phyloP scores from a whole-genome alignment of 2,329 filamentous ascomycete genomes.

The Fusarium goolgardi region DNA sequence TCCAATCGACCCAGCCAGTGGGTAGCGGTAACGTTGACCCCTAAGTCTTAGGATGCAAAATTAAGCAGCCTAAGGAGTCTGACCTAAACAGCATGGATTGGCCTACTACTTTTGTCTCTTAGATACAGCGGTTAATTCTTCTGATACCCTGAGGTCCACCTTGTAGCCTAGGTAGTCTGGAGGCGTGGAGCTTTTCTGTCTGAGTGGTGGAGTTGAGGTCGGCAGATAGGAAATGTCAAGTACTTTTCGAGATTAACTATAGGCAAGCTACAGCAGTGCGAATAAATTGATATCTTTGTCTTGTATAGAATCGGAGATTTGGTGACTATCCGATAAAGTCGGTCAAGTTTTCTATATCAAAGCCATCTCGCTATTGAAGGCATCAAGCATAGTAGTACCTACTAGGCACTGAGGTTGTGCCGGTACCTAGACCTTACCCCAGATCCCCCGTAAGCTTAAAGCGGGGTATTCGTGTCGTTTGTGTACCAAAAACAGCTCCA shows the following conservation, averaged over 20 bases:
- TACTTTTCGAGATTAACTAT: neutral
- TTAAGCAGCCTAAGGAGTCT: too few species aligned
- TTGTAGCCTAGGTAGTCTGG: neutral
- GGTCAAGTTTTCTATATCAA: neutral
- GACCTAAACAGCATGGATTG: too few species aligned
- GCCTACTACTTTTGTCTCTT: too few species aligned
- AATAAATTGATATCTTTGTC: neutral
- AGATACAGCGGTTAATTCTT: too few species aligned
- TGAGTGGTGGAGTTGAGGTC: neutral
- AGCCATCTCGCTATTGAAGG: constrained; percentile 1
- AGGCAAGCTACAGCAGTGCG: neutral
- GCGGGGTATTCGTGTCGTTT: constrained; percentile 2
- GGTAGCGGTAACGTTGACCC: too few species aligned
- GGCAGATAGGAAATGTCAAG: neutral
- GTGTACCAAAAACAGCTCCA: constrained; percentile 12
- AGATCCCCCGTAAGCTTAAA: constrained; percentile 37
- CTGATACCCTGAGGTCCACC: neutral
- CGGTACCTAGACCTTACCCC: constrained; percentile 39
- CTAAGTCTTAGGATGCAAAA: too few species aligned
- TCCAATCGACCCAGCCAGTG: neutral
- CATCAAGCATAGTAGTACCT: neutral
- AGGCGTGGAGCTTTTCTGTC: neutral
- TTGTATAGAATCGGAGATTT: neutral
- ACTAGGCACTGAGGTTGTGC: neutral
- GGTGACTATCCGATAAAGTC: neutral